Conservation (phyloP, 2,329 filamentous ascomycete genomes). For the Talaromyces islandicus region DNA sequence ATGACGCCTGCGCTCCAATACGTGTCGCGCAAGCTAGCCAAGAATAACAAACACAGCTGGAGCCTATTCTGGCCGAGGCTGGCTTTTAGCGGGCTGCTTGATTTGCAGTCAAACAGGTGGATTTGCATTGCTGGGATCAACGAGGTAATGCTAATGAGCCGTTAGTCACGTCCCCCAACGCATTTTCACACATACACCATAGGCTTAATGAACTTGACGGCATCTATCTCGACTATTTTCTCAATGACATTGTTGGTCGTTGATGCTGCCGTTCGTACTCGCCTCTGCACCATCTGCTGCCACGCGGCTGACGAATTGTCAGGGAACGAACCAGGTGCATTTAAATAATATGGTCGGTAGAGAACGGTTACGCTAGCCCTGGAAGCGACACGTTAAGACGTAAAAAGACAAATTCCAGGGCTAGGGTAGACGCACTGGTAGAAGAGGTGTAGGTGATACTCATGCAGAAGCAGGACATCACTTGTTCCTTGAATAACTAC, state of each 20-base stretch:
- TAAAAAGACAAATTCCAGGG: background rate
- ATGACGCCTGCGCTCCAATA: constrained; percentile 6
- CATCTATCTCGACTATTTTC: background rate
- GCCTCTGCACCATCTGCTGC: background rate
- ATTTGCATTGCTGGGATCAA: constrained; percentile 5
- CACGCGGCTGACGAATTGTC: background rate
- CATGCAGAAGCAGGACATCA: background rate
- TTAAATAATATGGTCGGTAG: background rate
- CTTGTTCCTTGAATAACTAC: background rate
- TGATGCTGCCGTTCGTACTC: background rate
- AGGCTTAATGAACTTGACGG: background rate
- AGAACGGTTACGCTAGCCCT: background rate
- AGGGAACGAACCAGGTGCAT: background rate
- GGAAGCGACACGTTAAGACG: background rate
- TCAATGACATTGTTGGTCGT: background rate
- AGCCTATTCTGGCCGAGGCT: background rate
- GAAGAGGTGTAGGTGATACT: background rate
- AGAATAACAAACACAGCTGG: constrained; percentile 1
- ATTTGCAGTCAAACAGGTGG: background rate
- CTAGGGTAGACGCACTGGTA: background rate
- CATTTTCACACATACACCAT: background rate
- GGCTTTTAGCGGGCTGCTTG: background rate
- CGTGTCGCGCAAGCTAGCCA: background rate
- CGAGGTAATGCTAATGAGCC: background rate
- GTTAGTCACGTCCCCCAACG: background rate